phyloP scores from a whole-genome alignment of 805 yeast species.

The Dipodascus albidus region DNA sequence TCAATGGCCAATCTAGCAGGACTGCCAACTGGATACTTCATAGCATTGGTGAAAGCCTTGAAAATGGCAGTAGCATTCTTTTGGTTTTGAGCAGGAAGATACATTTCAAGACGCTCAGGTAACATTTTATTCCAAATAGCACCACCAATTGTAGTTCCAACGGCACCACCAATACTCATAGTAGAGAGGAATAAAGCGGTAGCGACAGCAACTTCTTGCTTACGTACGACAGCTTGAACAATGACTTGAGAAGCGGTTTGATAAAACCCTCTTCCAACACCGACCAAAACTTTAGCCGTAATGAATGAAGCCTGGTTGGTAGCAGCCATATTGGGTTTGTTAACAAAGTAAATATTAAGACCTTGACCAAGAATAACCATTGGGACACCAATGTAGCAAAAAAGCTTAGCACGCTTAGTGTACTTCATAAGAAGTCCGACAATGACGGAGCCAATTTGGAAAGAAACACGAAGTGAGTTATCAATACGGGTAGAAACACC shows the following conservation, averaged over 20 bases:
- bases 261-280: constrained; percentile 55
- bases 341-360: constrained; percentile 34
- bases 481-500: constrained; percentile 37
- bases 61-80: constrained; percentile 8
- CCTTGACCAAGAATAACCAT: constrained; percentile 48
- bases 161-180: constrained; percentile 45
- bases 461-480: constrained; percentile 9
- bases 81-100: constrained; percentile 20
- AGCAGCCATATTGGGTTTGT: constrained; percentile 30
- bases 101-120: constrained; percentile 17
- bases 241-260: constrained; percentile 45
- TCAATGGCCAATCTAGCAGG: not conserved
- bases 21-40: not conserved
- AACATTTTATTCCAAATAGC: constrained; percentile 43
- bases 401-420: constrained; percentile 33
- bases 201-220: constrained; percentile 45
- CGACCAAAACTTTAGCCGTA: constrained; percentile 48
- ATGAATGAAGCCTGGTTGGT: constrained; percentile 39
- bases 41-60: not conserved
- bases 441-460: constrained; percentile 39
- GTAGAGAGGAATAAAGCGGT: constrained; percentile 39
- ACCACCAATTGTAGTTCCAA: constrained; percentile 47
- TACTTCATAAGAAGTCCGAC: constrained; percentile 40
- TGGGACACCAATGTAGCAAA: constrained; percentile 39
- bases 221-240: constrained; percentile 40